phyloP scores from a whole-genome alignment of 2,329 filamentous ascomycete species.

The Microsporum canis region DNA sequence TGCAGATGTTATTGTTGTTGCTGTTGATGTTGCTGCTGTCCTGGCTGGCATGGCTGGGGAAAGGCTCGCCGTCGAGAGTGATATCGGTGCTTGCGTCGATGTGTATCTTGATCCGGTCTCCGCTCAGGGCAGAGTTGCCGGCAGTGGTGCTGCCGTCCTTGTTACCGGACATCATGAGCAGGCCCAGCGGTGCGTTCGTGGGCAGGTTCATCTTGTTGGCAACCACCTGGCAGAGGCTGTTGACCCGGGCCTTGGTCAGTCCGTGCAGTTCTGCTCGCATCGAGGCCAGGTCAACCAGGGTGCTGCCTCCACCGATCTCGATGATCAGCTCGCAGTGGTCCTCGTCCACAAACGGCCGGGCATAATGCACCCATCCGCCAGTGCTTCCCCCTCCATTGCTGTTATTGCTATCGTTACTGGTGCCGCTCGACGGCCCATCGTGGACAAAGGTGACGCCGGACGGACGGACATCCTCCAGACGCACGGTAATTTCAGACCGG shows the following conservation, averaged over 20 bases:
- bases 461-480: constrained; percentile 78
- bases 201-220: constrained; percentile 66
- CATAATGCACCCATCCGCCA: constrained; percentile 60
- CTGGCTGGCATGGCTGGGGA: background rate
- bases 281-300: constrained; percentile 42
- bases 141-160: constrained; percentile 52
- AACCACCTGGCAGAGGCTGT: constrained; percentile 67
- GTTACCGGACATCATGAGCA: constrained; percentile 56
- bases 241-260: constrained; percentile 57
- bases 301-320: constrained; percentile 62
- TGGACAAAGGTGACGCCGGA: constrained; percentile 60
- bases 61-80: constrained; percentile 29
- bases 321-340: constrained; percentile 61
- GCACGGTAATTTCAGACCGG: constrained; percentile 63
- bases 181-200: constrained; percentile 46
- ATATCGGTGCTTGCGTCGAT: constrained; percentile 44
- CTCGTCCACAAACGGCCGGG: constrained; percentile 75
- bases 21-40: background rate
- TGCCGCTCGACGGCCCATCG: constrained; percentile 31
- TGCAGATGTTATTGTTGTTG: background rate
- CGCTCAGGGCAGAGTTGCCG: constrained; percentile 49
- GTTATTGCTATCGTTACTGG: constrained; percentile 11
- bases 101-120: constrained; percentile 55
- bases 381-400: background rate
- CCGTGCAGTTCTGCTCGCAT: constrained; percentile 62